Evolutionary conservation across 2,329 filamentous ascomycete genomes (phyloP).

Genomic region (Cordyceps militaris): DNA sequence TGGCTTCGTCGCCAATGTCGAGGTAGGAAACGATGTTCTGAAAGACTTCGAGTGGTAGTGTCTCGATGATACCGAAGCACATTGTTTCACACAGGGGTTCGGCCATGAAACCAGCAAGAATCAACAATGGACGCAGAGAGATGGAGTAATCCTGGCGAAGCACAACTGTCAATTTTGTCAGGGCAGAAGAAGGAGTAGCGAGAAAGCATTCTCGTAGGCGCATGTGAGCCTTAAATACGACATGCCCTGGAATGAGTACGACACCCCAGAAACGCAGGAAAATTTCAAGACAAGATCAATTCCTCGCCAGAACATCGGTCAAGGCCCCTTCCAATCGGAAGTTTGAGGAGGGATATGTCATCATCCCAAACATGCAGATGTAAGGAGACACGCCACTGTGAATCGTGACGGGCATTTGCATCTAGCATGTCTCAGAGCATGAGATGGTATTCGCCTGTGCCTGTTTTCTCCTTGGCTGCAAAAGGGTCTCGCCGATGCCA

Average conservation of each 20-base stretch:
- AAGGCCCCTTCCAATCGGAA: background rate
- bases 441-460: background rate
- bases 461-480: background rate
- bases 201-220: background rate
- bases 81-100: background rate
- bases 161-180: too few relatives aligned
- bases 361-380: conserved; percentile 5
- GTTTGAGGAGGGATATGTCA: background rate
- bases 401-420: background rate
- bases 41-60: background rate
- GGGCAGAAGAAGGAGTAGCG: background rate
- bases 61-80: background rate
- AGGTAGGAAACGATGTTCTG: background rate
- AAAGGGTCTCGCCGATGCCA: background rate
- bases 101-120: background rate
- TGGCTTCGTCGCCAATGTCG: background rate
- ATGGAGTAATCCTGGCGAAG: too few relatives aligned
- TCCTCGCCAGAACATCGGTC: background rate
- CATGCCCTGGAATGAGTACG: background rate
- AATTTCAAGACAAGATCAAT: too few relatives aligned
- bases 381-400: background rate
- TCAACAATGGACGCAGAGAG: background rate
- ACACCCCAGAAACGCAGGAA: too few relatives aligned
- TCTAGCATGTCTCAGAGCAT: background rate
- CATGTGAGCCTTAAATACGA: background rate